A percentile compares a stretch with the other conserved stretches of the same genome.
Evolutionary conservation across 768 basidiomycete species (phyloP).

Genomic region (Gymnopilus dilepis): DNA sequence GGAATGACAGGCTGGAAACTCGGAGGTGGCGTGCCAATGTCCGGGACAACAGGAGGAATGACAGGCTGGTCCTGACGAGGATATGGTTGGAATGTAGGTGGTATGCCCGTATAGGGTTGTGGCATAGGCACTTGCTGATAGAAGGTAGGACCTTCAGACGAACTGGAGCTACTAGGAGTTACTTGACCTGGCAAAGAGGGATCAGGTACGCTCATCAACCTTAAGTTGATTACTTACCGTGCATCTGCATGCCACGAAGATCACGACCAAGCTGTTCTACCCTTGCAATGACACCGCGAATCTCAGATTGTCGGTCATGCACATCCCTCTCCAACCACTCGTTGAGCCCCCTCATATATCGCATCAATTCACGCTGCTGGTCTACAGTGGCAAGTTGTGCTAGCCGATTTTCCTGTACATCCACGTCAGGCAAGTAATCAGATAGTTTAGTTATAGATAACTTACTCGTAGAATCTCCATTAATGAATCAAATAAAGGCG

Average conservation of each 20-base stretch:
- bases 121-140: slow-evolving; percentile 15
- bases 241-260: slow-evolving; percentile 45
- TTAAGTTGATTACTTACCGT: slow-evolving; percentile 19
- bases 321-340: slow-evolving; percentile 84
- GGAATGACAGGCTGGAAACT: slow-evolving; percentile 25
- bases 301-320: slow-evolving; percentile 75
- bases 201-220: slow-evolving; percentile 1
- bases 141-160: slow-evolving; percentile 13
- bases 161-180: slow-evolving; percentile 15
- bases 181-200: slow-evolving; percentile 7
- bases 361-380: slow-evolving; percentile 80
- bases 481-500: slow-evolving; percentile 68
- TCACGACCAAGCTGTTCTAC: slow-evolving; percentile 55
- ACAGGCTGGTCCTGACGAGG: slow-evolving; percentile 32
- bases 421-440: neutral
- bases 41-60: slow-evolving; percentile 44
- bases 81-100: slow-evolving; percentile 25
- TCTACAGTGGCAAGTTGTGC: slow-evolving; percentile 78
- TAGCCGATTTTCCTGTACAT: slow-evolving; percentile 69
- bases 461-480: slow-evolving; percentile 71
- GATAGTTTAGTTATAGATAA: slow-evolving; percentile 10
- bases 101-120: slow-evolving; percentile 19
- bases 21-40: slow-evolving; percentile 22
- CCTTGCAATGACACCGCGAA: slow-evolving; percentile 67
- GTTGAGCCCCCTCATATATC: slow-evolving; percentile 78